Base-by-base conservation (phyloP, 345 rosid genomes). In the Angophora floribunda region DNA sequence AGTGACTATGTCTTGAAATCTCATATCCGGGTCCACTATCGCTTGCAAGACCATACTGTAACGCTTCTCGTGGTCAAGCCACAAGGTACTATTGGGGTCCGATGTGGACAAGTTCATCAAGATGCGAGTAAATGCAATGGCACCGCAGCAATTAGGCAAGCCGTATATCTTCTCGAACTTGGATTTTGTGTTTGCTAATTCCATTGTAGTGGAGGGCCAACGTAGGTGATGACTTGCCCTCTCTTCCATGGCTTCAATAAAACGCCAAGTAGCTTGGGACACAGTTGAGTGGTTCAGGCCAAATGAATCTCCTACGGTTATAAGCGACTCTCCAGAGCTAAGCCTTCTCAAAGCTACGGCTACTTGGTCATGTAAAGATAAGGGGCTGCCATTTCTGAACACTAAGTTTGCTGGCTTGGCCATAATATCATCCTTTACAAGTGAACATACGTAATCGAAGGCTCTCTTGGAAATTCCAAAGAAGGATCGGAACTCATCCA, bases 231-330 rank as follows among this genome's bases (percentile, higher is more conserved):
- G 92, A 86, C 93, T 92, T 17, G 93, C 95, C 63, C 89, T 92
- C 90, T 93, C 93, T 92, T 95, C 97, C 94, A 95, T 89, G 44
- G 97, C 90, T 90, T 94, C 94, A 13, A 95, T 94, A 86, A 95
- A 94, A 51, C 94, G 96, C 95, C 96, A 95, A 30, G 97, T 95
- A 52, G 93, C 93, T 91, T 95, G 97, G 50, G 93, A 92, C 85
- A 95, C 96, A 13, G 93, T 95, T 13, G 95, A 93, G 90, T 93
- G 96, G 88, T 88, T 93, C 86, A 95, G 89, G 51, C 97, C 95
- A 22, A 94, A 92, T 2, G 91, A 90, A 87, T 95, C 95, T 17
- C 95, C 97, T 87, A 93, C 90, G 0, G 89, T 85, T 85, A 91
- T 91, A 6, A 94, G 88, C 19, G 97, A 94, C 17, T 91, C 93